Base-by-base conservation (phyloP, 768 basidiomycete genomes). In the Zangia roseola region DNA sequence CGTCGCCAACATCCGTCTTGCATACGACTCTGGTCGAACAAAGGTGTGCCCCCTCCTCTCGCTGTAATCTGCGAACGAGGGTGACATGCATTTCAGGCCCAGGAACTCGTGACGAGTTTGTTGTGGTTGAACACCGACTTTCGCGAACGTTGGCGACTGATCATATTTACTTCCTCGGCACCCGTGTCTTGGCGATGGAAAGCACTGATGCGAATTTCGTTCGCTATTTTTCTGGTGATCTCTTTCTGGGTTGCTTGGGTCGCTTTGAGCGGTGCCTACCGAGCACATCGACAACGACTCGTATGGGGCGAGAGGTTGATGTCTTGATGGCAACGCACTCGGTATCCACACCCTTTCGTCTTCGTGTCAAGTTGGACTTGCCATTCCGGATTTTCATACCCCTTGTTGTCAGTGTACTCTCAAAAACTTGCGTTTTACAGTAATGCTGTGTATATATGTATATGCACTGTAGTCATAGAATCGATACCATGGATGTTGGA, bases 291-390 rank as follows among this genome's bases (percentile, higher is more conserved):
- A 56, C 81, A 88, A 58, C 72, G 86, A 35, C 77, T 88, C 19
- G 80, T 91, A 13, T 91, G 87, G 86, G 88, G 88, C 43, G 86
- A 87, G 59, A 78, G 82, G 43, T 72, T 91, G 48, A 85, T 89
- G 77, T 86, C 82, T 38, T 90, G 65, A 74, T 10, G 9, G 4
- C 16, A 2, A 2, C 14, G 4, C 5, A 28, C 10, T 25, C 19
- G 20, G 5, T 19, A 19, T 16, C 30, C 9, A 16, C 9, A 16
- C 26, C 4, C 35, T 26, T 25, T 16, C 24, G 40, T 26, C 28
- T 24, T 41, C 31, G 21, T 45, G 33, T 23, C 23, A 21, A n/a
- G 0, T 31, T n/a, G 43, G 44, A 45, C 40, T 34, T 21, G 40
- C 12, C 28, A 7, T 21, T 33, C 16, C 41, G 16, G 25, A 30